Evolutionary conservation across 441 rosid species (phyloP).

Genomic region (Croton setiger): DNA sequence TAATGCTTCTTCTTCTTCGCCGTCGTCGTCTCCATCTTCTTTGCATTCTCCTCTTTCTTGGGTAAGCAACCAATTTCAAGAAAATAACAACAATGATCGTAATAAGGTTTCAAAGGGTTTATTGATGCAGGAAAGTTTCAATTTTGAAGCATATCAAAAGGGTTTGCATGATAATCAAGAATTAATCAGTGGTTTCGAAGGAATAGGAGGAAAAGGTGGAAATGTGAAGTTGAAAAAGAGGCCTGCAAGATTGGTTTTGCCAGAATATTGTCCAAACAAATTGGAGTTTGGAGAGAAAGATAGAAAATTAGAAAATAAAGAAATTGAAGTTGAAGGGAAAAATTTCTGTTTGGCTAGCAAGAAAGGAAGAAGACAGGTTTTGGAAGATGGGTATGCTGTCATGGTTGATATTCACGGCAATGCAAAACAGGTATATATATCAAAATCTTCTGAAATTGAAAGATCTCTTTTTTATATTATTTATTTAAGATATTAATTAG

Average conservation of each 20-base stretch:
- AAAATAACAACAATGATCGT: not conserved
- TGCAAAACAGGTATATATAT: constrained; percentile 37
- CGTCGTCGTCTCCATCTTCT: constrained; percentile 5
- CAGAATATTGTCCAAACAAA: constrained; percentile 20
- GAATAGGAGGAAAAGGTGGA: not conserved
- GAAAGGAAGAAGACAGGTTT: constrained; percentile 41
- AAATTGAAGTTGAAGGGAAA: constrained; percentile 26
- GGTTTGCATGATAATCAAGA: constrained; percentile 8
- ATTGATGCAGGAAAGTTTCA: not conserved
- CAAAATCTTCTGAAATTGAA: no score
- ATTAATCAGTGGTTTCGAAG: no score
- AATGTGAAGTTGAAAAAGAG: constrained; percentile 29
- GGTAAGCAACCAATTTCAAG: constrained; percentile 17
- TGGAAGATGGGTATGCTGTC: constrained; percentile 45
- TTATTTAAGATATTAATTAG: no score
- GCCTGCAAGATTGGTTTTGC: constrained; percentile 39
- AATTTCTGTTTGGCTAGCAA: constrained; percentile 36
- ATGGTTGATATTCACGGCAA: constrained; percentile 37
- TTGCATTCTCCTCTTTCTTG: constrained; percentile 16
- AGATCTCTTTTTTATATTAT: no score
- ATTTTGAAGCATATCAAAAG: constrained; percentile 15
- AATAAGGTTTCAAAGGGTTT: not conserved
- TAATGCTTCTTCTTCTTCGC: constrained; percentile 8
- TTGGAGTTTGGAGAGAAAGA: constrained; percentile 18
- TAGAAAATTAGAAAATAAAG: constrained; percentile 12